Base-by-base conservation (phyloP, 129 eudicot species). In the Artemisia annua region DNA sequence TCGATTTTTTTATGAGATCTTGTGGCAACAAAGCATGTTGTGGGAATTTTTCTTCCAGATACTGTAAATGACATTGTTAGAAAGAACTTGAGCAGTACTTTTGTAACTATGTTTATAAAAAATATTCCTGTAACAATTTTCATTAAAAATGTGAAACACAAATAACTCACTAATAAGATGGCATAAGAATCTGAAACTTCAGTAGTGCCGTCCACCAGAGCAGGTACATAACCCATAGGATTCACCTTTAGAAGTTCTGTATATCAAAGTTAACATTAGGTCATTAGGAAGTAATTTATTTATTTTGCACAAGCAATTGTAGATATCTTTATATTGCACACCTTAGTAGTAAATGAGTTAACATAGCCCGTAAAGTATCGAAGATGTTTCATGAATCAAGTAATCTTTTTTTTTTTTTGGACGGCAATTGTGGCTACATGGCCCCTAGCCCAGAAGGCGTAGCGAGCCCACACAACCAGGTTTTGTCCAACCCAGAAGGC, bases 31-130 rank as follows among this genome's bases (percentile, higher is more conserved):
- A 81, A 50, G 97, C 83, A 72, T 63, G 83, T 67, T 84, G 83
- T 46, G 95, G 98, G 72, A 82, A 89, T 83, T 87, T 93, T 85
- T 93, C 98, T 63, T 93, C 98, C 69, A 93, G 81, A 81, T 89
- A 87, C 98, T 93, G 80, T 72, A 85, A 60, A 77, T 53, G 46
- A 64, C 52, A 49, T 28, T 48, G 56, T 62, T 53, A 17, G 19
- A 35, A 35, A 11, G 8, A 19, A 16, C 43, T 15, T 69, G 5
- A 39, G 9, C 48, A 59, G 46, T 11, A 24, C 9, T 49, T 72
- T n/a, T 3, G 43, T 53, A 50, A 24, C 43, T 48, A 15, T 51
- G 14, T 51, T 51, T 1, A 53, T 5, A 13, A 58, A 59, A 16
- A 59, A 59, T n/a, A 24, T 15, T 28, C 59, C 11, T 3, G 44